Conservation (phyloP, 345 rosid genomes). For the Populus davidiana region DNA sequence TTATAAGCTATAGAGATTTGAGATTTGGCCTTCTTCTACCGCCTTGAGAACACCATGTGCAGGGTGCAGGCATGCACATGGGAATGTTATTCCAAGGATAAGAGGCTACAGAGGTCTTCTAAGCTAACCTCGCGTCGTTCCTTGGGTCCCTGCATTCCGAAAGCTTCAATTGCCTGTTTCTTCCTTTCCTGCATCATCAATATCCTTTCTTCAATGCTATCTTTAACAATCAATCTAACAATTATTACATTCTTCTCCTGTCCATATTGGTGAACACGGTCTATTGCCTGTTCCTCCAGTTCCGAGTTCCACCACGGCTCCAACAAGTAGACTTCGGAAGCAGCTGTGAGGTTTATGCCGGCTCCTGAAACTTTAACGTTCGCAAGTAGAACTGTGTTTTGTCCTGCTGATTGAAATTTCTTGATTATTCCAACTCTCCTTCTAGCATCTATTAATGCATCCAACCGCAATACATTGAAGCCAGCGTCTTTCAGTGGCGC, state of each 20-base stretch:
- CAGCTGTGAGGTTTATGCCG: conserved; percentile 78
- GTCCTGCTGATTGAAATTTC: conserved; percentile 46
- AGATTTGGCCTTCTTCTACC: neutral
- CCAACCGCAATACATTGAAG: conserved; percentile 64
- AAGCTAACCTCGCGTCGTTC: conserved; percentile 45
- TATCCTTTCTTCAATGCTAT: conserved; percentile 80
- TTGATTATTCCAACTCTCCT: conserved; percentile 58
- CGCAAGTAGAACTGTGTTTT: conserved; percentile 60
- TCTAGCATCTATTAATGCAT: conserved; percentile 70
- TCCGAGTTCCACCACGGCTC: conserved; percentile 99
- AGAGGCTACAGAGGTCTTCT: conserved; percentile 55
- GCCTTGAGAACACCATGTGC: too few species aligned
- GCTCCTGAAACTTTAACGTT: conserved; percentile 76
- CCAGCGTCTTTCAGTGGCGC: conserved; percentile 66
- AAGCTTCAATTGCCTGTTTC: conserved; percentile 68
- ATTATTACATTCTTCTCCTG: conserved; percentile 63
- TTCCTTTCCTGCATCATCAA: conserved; percentile 73
- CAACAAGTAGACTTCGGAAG: conserved; percentile 64
- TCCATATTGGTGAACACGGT: conserved; percentile 80
- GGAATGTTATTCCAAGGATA: conserved; percentile 37
- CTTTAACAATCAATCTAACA: conserved; percentile 64
- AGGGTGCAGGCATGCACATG: neutral
- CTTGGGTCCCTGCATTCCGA: conserved; percentile 45
- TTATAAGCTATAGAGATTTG: too few species aligned
- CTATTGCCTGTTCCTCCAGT: conserved; percentile 88